Evolutionary conservation across 2,329 filamentous ascomycete species (phyloP), one percentile per base, ranked within the genome.

Genomic region (Magnaporthiopsis poae): DNA sequence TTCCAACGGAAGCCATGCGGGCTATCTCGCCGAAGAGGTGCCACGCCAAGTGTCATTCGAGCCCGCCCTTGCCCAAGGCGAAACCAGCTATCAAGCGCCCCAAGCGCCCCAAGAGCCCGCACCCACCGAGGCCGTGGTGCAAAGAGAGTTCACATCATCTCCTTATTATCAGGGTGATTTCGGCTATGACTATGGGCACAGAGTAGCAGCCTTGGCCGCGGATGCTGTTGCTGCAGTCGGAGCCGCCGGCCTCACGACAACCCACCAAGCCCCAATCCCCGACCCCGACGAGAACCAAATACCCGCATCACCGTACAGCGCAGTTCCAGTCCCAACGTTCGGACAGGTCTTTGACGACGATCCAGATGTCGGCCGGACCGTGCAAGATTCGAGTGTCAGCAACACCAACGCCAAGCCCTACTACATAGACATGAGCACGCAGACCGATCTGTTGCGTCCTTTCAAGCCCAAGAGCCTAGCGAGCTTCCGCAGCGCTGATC

Each of bases 401-500:
- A 61, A 25, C 35, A 56, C 46, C 21, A 25, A 56, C 18, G 46
- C 21, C 46, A 56, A 56, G 21, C 46, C 46, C 8, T 25, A n/a
- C 7, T 56, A 56, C 46, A 56, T 56, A 21, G 46, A 56, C 21
- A 56, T 56, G n/a, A 60, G 59, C 60, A 65, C 64, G 59, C 64
- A 65, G 60, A 56, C 60, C 60, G 64, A 65, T 15, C n/a, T 65
- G 15, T 31, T 21, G 13, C 64, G 60, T 15, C 64, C 64, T n/a
- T 46, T 36, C 35, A 65, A 59, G 9, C 64, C 64, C 36, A 27
- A 39, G 12, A 29, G 36, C 15, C 64, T 39, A 4, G 18, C 33
- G 8, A 60, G 52, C 56, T 66, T 72, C 29, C 62, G 71, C 69
- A 71, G 74, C 68, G 64, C 71, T 61, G 76, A 76, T 60, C 68